Evolutionary conservation across 495 filamentous ascomycete species (phyloP), one percentile per base, ranked within the genome.

Genomic region (Echria macrotheca): DNA sequence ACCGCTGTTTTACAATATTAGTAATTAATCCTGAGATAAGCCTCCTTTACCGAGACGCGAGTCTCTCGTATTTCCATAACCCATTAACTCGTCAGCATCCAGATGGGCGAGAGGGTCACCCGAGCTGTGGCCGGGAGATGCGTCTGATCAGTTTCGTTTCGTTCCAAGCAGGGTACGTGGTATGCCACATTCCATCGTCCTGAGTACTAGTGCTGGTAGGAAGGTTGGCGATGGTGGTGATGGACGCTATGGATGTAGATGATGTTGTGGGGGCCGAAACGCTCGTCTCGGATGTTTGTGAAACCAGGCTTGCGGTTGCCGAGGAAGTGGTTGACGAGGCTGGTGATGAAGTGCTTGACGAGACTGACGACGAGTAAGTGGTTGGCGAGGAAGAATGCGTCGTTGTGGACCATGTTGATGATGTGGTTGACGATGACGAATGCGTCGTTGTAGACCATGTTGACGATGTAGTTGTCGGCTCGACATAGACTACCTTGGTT

Each of bases 131-230:
- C 11, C 55, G 52, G 28, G 54, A 49, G 8, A 23, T 44, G 8
- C 50, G 44, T 15, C 47, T 52, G 11, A 12, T 17, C 15, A 61
- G 36, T 14, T 29, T 55, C 9, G 66, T 71, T 11, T 57, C 60
- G 33, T 69, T 71, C 69, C 69, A 69, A 5, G 63, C 28, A 24
- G 64, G 63, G 43, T 71, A 71, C 7, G 63, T 54, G 17, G 69
- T 67, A 49, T 72, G 68, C 69, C 66, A 69, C 10, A 44, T 53
- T 18, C 67, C 65, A 23, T 67, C 48, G 26, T 67, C 62, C 17
- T 66, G 57, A 15, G 51, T 47, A 33, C 42, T 41, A 12, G 38
- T 56, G 35, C 25, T 61, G 14, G 50, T 57, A 23, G 17, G 52
- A 38, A 22, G 44, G 33, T 28, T 49, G 35, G 6, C 55, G 32